Conservation (phyloP, 352 stramenopile genomes). For the Phytophthora sojae region DNA sequence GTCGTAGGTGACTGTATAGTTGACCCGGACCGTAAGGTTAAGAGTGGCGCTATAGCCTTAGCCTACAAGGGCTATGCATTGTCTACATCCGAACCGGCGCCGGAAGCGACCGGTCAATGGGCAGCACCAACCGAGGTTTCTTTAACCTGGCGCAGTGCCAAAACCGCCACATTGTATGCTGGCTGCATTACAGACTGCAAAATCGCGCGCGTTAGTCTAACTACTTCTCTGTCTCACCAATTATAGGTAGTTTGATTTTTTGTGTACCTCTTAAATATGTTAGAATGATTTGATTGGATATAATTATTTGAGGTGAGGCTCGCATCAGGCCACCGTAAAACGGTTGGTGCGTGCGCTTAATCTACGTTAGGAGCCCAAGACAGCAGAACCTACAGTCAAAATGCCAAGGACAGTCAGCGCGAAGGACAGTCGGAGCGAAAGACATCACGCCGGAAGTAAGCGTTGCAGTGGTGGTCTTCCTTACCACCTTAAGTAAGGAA, state of each 20-base stretch:
- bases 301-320: background rate
- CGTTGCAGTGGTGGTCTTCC: constrained; percentile 9
- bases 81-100: no score
- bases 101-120: no score
- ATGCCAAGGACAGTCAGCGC: constrained; percentile 1
- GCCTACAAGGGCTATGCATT: no score
- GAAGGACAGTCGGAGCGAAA: no score
- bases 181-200: no score
- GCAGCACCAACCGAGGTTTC: no score
- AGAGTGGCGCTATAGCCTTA: background rate
- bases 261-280: constrained; percentile 8
- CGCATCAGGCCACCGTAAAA: background rate
- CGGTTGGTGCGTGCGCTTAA: constrained; percentile 1
- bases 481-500: constrained; percentile 11
- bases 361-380: background rate
- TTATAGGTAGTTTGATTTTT: constrained; percentile 8
- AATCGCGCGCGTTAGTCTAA: no score
- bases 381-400: background rate
- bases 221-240: constrained; percentile 12
- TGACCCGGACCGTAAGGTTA: constrained; percentile 6
- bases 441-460: background rate
- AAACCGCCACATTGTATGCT: no score
- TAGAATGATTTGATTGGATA: constrained; percentile 4
- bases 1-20: constrained; percentile 7
- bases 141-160: no score